These are phyloP conservation scores for Sugiyamaella castrensis DNA, from an alignment of 1,139 yeast genomes.

Conservation along the genomic window DNA sequence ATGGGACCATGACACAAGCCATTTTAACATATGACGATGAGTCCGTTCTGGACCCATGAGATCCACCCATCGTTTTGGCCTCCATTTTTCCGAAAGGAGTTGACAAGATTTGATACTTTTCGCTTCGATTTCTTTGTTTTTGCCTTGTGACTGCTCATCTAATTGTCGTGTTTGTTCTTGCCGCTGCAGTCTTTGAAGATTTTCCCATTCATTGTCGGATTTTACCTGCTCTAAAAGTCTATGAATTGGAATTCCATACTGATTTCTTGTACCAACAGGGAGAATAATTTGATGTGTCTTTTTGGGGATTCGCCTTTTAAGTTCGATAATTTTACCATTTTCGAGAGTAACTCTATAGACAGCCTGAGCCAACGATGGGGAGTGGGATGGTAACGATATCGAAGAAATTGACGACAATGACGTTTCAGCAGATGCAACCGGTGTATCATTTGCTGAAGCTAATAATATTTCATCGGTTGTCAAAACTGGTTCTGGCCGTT, in stretches of 20 bases:
- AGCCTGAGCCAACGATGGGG: background rate
- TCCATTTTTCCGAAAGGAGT: constrained; percentile 71
- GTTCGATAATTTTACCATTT: constrained; percentile 1
- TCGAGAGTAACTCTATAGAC: background rate
- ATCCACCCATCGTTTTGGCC: constrained; percentile 71
- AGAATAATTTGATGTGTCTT: background rate
- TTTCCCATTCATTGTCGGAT: constrained; percentile 11
- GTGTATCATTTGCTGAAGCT: no score
- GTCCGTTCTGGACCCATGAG: constrained; percentile 77
- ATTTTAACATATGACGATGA: constrained; percentile 65
- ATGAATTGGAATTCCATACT: constrained; percentile 36
- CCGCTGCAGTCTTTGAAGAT: constrained; percentile 1
- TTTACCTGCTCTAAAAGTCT: constrained; percentile 24
- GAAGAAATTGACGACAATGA: no score
- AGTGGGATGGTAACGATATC: no score
- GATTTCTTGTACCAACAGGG: constrained; percentile 17
- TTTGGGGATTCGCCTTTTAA: background rate
- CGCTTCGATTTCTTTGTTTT: background rate
- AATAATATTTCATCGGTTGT: no score
- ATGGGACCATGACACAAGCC: constrained; percentile 81
- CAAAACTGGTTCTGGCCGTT: no score
- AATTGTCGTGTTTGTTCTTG: background rate
- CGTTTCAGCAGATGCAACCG: no score
- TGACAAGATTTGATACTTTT: background rate
- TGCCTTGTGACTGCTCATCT: background rate